Base-by-base conservation (phyloP, 257 asterid species). In the Schizonepeta tenuifolia region DNA sequence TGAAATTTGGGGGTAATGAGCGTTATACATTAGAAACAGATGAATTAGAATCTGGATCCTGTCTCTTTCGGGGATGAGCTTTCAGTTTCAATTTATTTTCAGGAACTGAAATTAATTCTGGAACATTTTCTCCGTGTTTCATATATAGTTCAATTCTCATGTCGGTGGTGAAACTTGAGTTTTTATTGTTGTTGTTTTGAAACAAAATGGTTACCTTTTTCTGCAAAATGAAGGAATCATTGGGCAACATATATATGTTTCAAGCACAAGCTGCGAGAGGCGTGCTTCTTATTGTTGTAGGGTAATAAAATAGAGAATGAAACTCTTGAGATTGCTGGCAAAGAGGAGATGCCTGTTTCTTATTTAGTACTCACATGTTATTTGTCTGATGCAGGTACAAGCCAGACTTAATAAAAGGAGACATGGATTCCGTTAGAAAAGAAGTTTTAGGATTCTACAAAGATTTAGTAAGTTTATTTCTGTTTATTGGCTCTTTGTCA, bases 401-500 rank as follows among this genome's bases (percentile, higher is more conserved):
- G 79, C 99, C 98, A 51, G 92, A 88, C 80, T 79, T 78, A 47
- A 90, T 95, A 56, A 95, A 90, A 81, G 98, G 98, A 71, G 97
- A 92, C 75, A 75, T 92, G 96, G 99, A 95, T 83, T 95, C 99
- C 2, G 80, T 92, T 65, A 84, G 98, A 80, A 76, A 80, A 31
- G 98, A 95, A 7, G 98, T 95, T 71, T 71, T 83, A 80, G 79
- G 60, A 18, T 95, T 88, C 83, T 95, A 92, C 78, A 77, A 68
- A 75, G 62, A 79, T 53, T 54, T 77, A 85, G 97, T 87, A 79
- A 79, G 85, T 70, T 24, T 22, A 18, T 22, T 18, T 58, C 56
- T 47, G 50, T 40, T 53, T 73, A 51, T 72, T 64, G 53, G 15
- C 41, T 47, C 26, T 47, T 20, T 12, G 8, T 3, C 38, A 7